These are phyloP conservation scores for Zychaea mexicana DNA, from an alignment of 371 early-diverging fungal genomes.

Conservation along the genomic window DNA sequence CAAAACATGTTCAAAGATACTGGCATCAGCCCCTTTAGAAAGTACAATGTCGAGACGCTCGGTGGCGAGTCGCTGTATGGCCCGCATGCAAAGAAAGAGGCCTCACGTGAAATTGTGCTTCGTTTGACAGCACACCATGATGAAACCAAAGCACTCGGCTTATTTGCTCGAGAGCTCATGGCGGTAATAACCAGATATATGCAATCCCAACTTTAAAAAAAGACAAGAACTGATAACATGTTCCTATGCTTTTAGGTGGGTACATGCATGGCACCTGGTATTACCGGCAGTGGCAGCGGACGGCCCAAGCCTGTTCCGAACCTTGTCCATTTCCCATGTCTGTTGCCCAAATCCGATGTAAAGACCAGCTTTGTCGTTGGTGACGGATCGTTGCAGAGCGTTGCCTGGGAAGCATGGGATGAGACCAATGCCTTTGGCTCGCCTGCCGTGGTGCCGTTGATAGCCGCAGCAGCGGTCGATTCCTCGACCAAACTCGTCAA, in stretches of 20 bases:
- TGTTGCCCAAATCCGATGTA: constrained; percentile 60
- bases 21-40: constrained; percentile 56
- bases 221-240: neutral
- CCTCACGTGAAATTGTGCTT: constrained; percentile 65
- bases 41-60: constrained; percentile 61
- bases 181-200: constrained; percentile 47
- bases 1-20: constrained; percentile 49
- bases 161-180: constrained; percentile 69
- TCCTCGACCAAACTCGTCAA: constrained; percentile 28
- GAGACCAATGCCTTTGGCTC: constrained; percentile 14
- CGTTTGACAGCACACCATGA: constrained; percentile 67
- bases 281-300: constrained; percentile 59
- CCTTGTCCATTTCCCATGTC: constrained; percentile 67
- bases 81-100: constrained; percentile 42
- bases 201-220: neutral
- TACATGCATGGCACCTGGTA: constrained; percentile 79
- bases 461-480: constrained; percentile 30
- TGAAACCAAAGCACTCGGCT: constrained; percentile 52
- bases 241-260: constrained; percentile 47
- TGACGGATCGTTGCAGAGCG: constrained; percentile 15
- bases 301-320: constrained; percentile 65
- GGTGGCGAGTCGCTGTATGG: constrained; percentile 76
- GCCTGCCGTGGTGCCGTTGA: constrained; percentile 26
- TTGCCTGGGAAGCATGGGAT: constrained; percentile 43
- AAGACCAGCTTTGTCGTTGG: constrained; percentile 50